Percentiles rank a stretch among this genome's conserved stretches.
These are phyloP conservation scores for Colletotrichum salicis DNA, from an alignment of 2,329 filamentous ascomycete species.

Conservation along the genomic window DNA sequence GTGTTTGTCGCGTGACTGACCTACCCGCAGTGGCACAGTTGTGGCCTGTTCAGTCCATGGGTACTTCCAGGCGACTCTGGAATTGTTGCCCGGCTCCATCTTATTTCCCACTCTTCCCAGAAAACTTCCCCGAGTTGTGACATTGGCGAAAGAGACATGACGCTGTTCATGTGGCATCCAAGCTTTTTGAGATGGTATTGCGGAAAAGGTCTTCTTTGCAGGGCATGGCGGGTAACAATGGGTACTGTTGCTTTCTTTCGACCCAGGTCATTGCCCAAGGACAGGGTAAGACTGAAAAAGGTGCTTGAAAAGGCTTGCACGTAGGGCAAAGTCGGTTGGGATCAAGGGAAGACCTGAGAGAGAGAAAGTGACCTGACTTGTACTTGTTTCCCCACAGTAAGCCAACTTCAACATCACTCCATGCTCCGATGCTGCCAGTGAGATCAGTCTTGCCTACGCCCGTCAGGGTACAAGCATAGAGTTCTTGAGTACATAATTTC, in stretches of 20 bases:
- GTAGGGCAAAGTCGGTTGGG: background rate
- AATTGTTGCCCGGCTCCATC: slow-evolving; percentile 17
- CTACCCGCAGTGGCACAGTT: slow-evolving; percentile 29
- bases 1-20: slow-evolving; percentile 33
- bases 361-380: slow-evolving; percentile 1
- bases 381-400: slow-evolving; percentile 6
- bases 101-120: slow-evolving; percentile 18
- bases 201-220: background rate
- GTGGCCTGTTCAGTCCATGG: slow-evolving; percentile 24
- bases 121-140: background rate
- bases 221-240: slow-evolving; percentile 13
- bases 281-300: background rate
- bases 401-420: background rate
- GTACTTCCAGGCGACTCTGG: background rate
- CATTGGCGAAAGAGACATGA: background rate
- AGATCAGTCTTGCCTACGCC: background rate
- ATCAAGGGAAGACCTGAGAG: background rate
- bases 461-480: background rate
- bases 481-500: background rate
- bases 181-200: background rate
- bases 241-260: slow-evolving; percentile 1
- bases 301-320: background rate
- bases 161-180: background rate
- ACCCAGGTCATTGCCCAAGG: background rate
- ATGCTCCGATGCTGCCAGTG: background rate